Percentiles rank a stretch among this genome's conserved stretches.
Evolutionary conservation across 2,329 filamentous ascomycete species (phyloP).

Genomic region (Sclerotinia borealis): DNA sequence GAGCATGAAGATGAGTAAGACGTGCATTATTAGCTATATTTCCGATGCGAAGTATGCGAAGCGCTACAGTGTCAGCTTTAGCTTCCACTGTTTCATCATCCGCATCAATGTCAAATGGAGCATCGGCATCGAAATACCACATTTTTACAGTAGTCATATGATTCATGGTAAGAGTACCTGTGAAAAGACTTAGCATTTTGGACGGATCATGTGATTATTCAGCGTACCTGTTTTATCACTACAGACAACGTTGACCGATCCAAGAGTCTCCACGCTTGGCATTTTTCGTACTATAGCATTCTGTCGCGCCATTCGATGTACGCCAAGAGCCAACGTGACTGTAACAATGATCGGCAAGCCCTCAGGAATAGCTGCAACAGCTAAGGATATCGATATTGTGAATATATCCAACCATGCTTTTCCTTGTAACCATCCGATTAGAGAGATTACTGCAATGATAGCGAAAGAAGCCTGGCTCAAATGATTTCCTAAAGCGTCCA

Average conservation of each 20-base stretch:
- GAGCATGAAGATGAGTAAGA: slow-evolving; percentile 64
- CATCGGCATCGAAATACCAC: slow-evolving; percentile 78
- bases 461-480: slow-evolving; percentile 94
- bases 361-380: slow-evolving; percentile 93
- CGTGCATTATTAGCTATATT: slow-evolving; percentile 96
- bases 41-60: slow-evolving; percentile 80
- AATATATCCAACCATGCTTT: slow-evolving; percentile 91
- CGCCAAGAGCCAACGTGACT: slow-evolving; percentile 88
- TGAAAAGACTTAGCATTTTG: slow-evolving; percentile 20
- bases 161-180: slow-evolving; percentile 87
- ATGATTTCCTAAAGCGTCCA: slow-evolving; percentile 96
- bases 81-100: slow-evolving; percentile 49
- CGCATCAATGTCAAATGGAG: slow-evolving; percentile 41
- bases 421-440: slow-evolving; percentile 85
- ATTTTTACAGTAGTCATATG: slow-evolving; percentile 97
- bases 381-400: slow-evolving; percentile 92
- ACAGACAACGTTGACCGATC: slow-evolving; percentile 99
- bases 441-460: slow-evolving; percentile 86
- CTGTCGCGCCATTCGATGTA: slow-evolving; percentile 91
- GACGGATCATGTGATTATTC: background rate
- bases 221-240: slow-evolving; percentile 84
- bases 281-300: slow-evolving; percentile 93
- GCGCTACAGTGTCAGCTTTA: slow-evolving; percentile 65
- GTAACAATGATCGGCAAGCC: slow-evolving; percentile 97
- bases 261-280: slow-evolving; percentile 94